A percentile compares a stretch with the other conserved stretches of the same genome.
These are phyloP conservation scores for Fusarium oxysporum DNA, from an alignment of 2,329 filamentous ascomycete species.

Conservation along the genomic window DNA sequence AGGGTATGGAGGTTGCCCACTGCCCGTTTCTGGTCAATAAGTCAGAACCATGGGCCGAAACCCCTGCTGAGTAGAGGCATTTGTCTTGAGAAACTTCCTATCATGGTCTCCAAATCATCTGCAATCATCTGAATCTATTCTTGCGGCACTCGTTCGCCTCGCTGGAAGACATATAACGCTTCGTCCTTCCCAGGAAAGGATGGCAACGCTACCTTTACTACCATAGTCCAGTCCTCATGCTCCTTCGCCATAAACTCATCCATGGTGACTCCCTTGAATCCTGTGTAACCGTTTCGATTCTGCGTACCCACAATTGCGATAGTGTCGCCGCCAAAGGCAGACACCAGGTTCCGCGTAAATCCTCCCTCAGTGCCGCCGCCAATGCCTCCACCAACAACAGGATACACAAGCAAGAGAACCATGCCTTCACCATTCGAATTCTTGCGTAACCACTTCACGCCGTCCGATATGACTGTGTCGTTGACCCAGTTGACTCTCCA, in stretches of 20 bases:
- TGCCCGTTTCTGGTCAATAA: neutral
- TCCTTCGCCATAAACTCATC: constrained; percentile 74
- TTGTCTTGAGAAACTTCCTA: neutral
- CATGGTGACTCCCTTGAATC: constrained; percentile 71
- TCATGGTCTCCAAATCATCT: neutral
- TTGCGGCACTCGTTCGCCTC: constrained; percentile 54
- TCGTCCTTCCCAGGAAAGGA: constrained; percentile 84
- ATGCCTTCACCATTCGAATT: constrained; percentile 63
- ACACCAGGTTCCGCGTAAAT: constrained; percentile 73
- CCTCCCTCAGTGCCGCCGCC: constrained; percentile 72
- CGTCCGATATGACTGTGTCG: constrained; percentile 74
- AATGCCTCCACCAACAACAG: constrained; percentile 72
- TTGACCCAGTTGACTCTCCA: constrained; percentile 77
- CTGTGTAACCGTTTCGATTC: constrained; percentile 80
- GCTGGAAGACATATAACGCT: constrained; percentile 75
- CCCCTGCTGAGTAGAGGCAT: neutral
- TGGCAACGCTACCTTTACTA: constrained; percentile 74
- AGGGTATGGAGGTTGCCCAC: neutral
- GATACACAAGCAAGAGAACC: constrained; percentile 78
- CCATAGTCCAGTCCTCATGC: constrained; percentile 67
- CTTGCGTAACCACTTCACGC: constrained; percentile 66
- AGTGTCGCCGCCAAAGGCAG: constrained; percentile 70
- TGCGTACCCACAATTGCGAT: constrained; percentile 81
- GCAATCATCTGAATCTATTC: constrained; percentile 11
- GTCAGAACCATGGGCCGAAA: neutral